A percentile compares a stretch with the other conserved stretches of the same genome.
These are phyloP conservation scores for Phlebopus sp. DNA, from an alignment of 1,284 basidiomycete genomes.

Conservation along the genomic window DNA sequence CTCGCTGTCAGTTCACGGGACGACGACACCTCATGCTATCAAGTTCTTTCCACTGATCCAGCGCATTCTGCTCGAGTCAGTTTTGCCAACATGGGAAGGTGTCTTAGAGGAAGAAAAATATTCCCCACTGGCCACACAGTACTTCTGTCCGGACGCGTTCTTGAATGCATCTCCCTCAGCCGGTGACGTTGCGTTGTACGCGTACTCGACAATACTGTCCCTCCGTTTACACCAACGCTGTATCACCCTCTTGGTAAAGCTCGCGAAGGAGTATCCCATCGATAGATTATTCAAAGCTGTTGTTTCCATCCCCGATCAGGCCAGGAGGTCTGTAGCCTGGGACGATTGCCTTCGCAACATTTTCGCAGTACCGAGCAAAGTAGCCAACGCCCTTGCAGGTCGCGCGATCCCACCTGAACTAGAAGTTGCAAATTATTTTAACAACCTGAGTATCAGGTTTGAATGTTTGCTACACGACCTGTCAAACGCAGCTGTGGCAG, in stretches of 20 bases:
- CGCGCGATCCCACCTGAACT: conserved; percentile 44
- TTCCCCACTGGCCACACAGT: conserved; percentile 52
- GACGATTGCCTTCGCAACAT: conserved; percentile 65
- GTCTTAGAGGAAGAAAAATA: conserved; percentile 49
- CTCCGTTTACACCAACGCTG: conserved; percentile 46
- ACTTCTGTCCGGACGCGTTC: conserved; percentile 67
- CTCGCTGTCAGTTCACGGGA: conserved; percentile 14
- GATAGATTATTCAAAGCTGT: conserved; percentile 60
- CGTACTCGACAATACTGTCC: conserved; percentile 61
- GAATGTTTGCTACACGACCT: conserved; percentile 45
- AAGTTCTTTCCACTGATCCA: conserved; percentile 62
- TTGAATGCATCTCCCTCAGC: conserved; percentile 46
- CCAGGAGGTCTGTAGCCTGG: conserved; percentile 49
- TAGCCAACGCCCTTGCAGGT: conserved; percentile 58
- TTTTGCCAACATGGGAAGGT: conserved; percentile 68
- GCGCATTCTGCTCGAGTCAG: conserved; percentile 55
- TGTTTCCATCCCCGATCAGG: conserved; percentile 32
- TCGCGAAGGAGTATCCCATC: conserved; percentile 62
- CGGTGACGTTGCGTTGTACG: conserved; percentile 53
- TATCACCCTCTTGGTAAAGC: conserved; percentile 49
- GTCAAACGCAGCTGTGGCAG: conserved; percentile 27
- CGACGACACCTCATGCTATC: conserved; percentile 22
- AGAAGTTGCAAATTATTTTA: conserved; percentile 53
- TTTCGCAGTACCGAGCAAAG: conserved; percentile 58
- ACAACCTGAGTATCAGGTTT: conserved; percentile 49